A percentile compares a stretch with the other conserved stretches of the same genome.
phyloP scores from a whole-genome alignment of 176 grass and related monocot genomes.

The Triticum turgidum region DNA sequence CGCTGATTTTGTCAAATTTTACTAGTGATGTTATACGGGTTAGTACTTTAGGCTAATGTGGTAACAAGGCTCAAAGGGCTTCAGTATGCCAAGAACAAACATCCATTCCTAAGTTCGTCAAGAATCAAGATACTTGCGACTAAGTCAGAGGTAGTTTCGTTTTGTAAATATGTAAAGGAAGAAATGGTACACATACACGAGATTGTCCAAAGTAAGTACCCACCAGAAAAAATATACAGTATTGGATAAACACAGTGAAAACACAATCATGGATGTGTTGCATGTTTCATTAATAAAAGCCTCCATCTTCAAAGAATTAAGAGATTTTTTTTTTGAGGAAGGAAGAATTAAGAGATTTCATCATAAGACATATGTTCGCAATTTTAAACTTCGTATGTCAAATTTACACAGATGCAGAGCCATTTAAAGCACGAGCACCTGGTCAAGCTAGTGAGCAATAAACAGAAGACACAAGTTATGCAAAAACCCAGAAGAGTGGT shows the following conservation, averaged over 20 bases:
- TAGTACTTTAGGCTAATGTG: background rate
- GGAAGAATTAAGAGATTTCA: background rate
- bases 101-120: background rate
- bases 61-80: background rate
- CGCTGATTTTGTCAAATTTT: conserved; percentile 1
- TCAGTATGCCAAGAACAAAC: background rate
- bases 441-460: background rate
- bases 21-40: background rate
- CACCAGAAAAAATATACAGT: background rate
- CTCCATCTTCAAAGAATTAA: background rate
- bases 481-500: conserved; percentile 1
- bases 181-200: background rate
- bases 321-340: background rate
- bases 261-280: background rate
- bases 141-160: background rate
- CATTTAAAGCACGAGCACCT: background rate
- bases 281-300: background rate
- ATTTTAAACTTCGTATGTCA: background rate
- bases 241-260: background rate
- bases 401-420: background rate
- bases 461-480: background rate
- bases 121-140: background rate
- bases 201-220: background rate
- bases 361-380: background rate
- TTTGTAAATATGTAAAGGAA: background rate